phyloP scores from a whole-genome alignment of 192 early-diverging fungal species.

The Piromyces finnis region DNA sequence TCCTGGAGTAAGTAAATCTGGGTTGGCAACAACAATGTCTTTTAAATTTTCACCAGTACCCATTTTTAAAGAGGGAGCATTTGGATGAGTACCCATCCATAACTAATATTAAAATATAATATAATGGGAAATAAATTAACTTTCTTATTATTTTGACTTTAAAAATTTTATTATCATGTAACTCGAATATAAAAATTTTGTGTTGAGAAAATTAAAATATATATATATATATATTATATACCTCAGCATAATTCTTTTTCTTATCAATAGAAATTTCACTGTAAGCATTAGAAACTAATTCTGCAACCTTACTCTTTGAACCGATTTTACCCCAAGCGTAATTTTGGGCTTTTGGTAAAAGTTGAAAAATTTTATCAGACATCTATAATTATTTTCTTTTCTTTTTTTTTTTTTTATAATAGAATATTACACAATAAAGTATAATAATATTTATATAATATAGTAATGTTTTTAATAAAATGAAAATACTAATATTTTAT shows the following conservation, averaged over 20 bases:
- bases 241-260: conserved; percentile 73
- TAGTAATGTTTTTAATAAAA: too few species aligned
- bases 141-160: too few species aligned
- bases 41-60: conserved; percentile 19
- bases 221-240: conserved; percentile 5
- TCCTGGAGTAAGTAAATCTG: conserved; percentile 23
- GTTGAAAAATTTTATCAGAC: not conserved
- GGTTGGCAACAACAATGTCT: conserved; percentile 32
- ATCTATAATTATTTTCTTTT: not conserved
- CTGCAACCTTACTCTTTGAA: conserved; percentile 55
- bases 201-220: too few species aligned
- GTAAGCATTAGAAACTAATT: conserved; percentile 46
- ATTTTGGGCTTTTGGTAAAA: conserved; percentile 29
- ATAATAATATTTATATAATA: too few species aligned
- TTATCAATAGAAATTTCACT: conserved; percentile 31
- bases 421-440: too few species aligned
- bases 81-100: conserved; percentile 98
- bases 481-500: too few species aligned
- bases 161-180: too few species aligned
- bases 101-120: conserved; percentile 47
- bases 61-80: conserved; percentile 42
- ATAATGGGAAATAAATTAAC: too few species aligned
- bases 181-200: too few species aligned
- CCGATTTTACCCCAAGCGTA: conserved; percentile 97
- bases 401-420: too few species aligned